These are phyloP conservation scores for Tetragonia tetragonoides DNA, from an alignment of 148 eudicot species.

Conservation along the genomic window DNA sequence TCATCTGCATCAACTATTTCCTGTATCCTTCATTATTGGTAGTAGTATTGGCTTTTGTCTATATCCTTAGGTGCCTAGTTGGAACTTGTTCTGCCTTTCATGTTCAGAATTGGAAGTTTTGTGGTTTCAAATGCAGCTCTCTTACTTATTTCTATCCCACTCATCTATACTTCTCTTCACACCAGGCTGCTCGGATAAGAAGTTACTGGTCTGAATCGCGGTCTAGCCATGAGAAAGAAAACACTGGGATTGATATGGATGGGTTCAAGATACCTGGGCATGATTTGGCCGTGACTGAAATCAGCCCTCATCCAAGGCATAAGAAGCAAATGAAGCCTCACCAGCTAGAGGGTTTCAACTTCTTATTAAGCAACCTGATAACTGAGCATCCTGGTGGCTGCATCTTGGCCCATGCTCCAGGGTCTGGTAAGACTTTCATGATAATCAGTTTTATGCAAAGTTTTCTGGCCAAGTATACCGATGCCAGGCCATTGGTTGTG, in stretches of 20 bases:
- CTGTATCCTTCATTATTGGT: background rate
- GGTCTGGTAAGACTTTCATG: slow-evolving; percentile 96
- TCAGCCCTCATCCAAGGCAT: slow-evolving; percentile 84
- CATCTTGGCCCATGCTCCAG: slow-evolving; percentile 96
- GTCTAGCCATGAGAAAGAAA: slow-evolving; percentile 36
- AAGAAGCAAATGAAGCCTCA: slow-evolving; percentile 88
- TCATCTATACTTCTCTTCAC: slow-evolving; percentile 5
- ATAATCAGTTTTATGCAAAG: slow-evolving; percentile 91
- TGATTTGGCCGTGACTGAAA: slow-evolving; percentile 45
- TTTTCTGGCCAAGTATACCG: slow-evolving; percentile 75
- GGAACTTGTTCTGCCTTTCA: background rate
- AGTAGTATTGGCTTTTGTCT: background rate
- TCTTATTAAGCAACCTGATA: slow-evolving; percentile 67
- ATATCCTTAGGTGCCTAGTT: background rate
- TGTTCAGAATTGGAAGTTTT: background rate
- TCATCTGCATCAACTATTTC: background rate
- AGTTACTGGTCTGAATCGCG: slow-evolving; percentile 57
- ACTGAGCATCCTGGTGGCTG: slow-evolving; percentile 87
- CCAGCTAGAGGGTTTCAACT: slow-evolving; percentile 86
- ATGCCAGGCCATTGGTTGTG: slow-evolving; percentile 79
- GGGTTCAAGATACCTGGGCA: slow-evolving; percentile 45
- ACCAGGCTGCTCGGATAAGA: slow-evolving; percentile 55
- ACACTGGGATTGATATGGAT: slow-evolving; percentile 26
- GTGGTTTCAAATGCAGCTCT: background rate
- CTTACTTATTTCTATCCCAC: background rate